Percentiles rank a stretch among this genome's conserved stretches.
Evolutionary conservation across 176 grass and related monocot genomes (phyloP).

Genomic region (Melocanna baccifera): DNA sequence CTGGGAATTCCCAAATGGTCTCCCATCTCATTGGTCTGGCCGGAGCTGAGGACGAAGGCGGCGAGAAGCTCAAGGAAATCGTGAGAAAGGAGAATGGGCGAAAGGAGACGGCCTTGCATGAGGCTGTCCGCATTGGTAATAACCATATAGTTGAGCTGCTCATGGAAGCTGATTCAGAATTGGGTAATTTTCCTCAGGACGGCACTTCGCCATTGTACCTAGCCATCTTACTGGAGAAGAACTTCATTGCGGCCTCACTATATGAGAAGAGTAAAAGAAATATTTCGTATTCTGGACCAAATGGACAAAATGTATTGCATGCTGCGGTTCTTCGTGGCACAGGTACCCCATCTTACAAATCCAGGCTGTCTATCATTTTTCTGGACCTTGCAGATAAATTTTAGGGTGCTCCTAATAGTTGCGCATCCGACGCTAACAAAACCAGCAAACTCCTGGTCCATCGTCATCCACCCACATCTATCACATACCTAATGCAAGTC

Average conservation of each 20-base stretch:
- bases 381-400: no score
- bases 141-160: neutral
- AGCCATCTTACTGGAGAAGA: neutral
- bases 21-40: neutral
- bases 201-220: neutral
- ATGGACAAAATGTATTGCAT: constrained; percentile 8
- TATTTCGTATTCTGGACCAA: neutral
- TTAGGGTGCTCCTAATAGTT: no score
- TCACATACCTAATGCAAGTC: no score
- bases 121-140: neutral
- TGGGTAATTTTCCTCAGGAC: neutral
- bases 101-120: constrained; percentile 2
- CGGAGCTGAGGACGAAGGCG: neutral
- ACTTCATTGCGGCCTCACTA: fast-evolving
- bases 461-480: no score
- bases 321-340: neutral
- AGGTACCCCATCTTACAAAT: neutral
- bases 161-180: neutral
- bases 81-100: neutral
- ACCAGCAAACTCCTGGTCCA: no score
- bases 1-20: neutral
- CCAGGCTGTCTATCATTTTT: no score
- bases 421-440: no score
- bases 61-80: neutral
- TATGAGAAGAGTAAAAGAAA: neutral